A percentile compares a stretch with the other conserved stretches of the same genome.
Evolutionary conservation across 208 protist genomes (phyloP).

Genomic region (Trypanosoma rangeli): DNA sequence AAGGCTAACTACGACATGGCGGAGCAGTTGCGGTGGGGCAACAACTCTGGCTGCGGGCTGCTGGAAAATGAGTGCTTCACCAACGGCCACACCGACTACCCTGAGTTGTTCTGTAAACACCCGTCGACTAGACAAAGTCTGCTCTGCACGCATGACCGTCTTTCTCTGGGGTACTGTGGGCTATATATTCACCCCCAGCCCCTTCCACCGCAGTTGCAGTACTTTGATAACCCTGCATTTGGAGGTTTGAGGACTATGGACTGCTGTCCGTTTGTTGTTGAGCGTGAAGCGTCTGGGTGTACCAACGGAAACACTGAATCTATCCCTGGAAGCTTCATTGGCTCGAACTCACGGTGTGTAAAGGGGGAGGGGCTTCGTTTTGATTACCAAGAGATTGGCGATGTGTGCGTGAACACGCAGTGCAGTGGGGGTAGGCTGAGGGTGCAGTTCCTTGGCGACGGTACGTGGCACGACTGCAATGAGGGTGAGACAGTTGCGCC

Average conservation of each 20-base stretch:
- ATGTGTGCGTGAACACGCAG: conserved; percentile 25
- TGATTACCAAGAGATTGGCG: not conserved
- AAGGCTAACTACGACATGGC: conserved; percentile 28
- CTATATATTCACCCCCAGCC: not conserved
- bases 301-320: not conserved
- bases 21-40: conserved; percentile 35
- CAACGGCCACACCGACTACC: conserved; percentile 22
- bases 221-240: conserved; percentile 27
- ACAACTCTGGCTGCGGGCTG: conserved; percentile 28
- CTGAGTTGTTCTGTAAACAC: conserved; percentile 33
- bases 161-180: conserved; percentile 30
- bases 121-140: not conserved
- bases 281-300: conserved; percentile 22
- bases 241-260: conserved; percentile 32
- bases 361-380: conserved; percentile 4
- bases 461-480: conserved; percentile 16
- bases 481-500: conserved; percentile 17
- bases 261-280: conserved; percentile 39
- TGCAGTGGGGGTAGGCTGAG: conserved; percentile 12
- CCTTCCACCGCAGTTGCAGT: conserved; percentile 40
- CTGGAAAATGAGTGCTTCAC: conserved; percentile 28
- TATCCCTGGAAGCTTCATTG: conserved; percentile 27
- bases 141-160: conserved; percentile 35
- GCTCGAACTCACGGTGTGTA: conserved; percentile 24
- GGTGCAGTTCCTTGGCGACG: conserved; percentile 11